Percentiles rank a stretch among this genome's conserved stretches.
These are phyloP conservation scores for Bryoerythrophyllum caledonicum DNA, from an alignment of 225 moss, liverwort and hornwort species.

Conservation along the genomic window DNA sequence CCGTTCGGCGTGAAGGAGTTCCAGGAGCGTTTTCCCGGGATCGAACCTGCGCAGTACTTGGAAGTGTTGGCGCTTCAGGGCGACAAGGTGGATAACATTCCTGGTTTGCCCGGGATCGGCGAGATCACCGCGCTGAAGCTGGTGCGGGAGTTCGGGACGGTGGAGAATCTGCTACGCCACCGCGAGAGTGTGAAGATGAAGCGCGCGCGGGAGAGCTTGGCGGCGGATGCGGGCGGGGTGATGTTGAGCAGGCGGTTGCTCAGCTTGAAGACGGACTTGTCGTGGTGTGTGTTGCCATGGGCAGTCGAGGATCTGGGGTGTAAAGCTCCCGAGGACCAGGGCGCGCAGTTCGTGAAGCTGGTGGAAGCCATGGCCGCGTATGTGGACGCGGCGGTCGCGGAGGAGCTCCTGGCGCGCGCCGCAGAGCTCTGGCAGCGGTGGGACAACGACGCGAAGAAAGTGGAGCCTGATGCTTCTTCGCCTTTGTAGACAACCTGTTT, in stretches of 20 bases:
- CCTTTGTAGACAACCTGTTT: neutral
- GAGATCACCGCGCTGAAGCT: constrained; percentile 61
- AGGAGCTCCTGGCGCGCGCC: constrained; percentile 48
- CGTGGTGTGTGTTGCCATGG: no score
- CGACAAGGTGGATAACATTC: constrained; percentile 55
- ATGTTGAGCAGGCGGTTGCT: constrained; percentile 54
- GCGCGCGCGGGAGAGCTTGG: constrained; percentile 47
- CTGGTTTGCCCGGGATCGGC: constrained; percentile 58
- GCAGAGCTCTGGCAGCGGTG: constrained; percentile 49
- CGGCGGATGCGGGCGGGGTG: constrained; percentile 43
- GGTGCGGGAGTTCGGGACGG: constrained; percentile 44
- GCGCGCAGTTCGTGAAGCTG: constrained; percentile 50
- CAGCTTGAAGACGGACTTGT: constrained; percentile 41
- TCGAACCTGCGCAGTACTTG: constrained; percentile 49
- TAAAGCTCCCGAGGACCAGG: constrained; percentile 43
- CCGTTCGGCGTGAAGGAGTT: constrained; percentile 58
- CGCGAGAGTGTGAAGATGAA: constrained; percentile 47
- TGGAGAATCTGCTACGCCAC: constrained; percentile 49
- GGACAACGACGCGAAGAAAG: constrained; percentile 7
- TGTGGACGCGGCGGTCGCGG: constrained; percentile 45
- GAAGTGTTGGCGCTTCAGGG: constrained; percentile 59
- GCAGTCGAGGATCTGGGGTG: constrained; percentile 46
- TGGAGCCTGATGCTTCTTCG: no score
- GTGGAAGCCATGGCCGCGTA: constrained; percentile 55
- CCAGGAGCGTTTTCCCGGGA: constrained; percentile 49